Evolutionary conservation across 768 basidiomycete species (phyloP).

Genomic region (Tylopilus plumbeoviolaceoides): DNA sequence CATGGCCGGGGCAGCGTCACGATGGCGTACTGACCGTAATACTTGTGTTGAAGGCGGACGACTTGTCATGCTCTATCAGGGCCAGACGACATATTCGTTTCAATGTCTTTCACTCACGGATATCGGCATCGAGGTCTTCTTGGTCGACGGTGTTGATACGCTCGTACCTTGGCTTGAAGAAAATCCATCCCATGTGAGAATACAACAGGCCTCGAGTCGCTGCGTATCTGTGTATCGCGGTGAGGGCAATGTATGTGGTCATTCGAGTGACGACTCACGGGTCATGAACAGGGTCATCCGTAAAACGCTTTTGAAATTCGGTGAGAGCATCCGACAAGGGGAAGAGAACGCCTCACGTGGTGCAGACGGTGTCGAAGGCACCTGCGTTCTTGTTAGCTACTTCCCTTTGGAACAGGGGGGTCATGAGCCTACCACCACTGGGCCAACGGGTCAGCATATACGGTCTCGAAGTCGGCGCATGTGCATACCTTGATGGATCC

Average conservation of each 20-base stretch:
- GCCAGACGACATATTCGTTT: neutral
- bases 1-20: neutral
- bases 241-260: neutral
- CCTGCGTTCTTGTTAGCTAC: conserved; percentile 1
- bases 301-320: conserved; percentile 1
- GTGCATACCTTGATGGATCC: conserved; percentile 7
- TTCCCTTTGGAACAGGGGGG: neutral
- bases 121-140: conserved; percentile 4
- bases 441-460: neutral
- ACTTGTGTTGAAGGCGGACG: conserved; percentile 9
- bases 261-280: conserved; percentile 2
- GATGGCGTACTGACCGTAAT: conserved; percentile 6
- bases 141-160: conserved; percentile 4
- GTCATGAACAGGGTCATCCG: conserved; percentile 11
- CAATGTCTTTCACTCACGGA: conserved; percentile 3
- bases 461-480: neutral
- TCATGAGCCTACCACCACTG: conserved; percentile 9
- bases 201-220: conserved; percentile 8
- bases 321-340: neutral
- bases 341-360: conserved; percentile 1
- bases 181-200: conserved; percentile 12
- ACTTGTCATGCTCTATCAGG: neutral
- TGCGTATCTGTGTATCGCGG: conserved; percentile 3
- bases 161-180: conserved; percentile 11
- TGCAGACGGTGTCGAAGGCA: conserved; percentile 12